Conservation (phyloP, 1,284 basidiomycete genomes). For the Moesziomyces antarcticus region DNA sequence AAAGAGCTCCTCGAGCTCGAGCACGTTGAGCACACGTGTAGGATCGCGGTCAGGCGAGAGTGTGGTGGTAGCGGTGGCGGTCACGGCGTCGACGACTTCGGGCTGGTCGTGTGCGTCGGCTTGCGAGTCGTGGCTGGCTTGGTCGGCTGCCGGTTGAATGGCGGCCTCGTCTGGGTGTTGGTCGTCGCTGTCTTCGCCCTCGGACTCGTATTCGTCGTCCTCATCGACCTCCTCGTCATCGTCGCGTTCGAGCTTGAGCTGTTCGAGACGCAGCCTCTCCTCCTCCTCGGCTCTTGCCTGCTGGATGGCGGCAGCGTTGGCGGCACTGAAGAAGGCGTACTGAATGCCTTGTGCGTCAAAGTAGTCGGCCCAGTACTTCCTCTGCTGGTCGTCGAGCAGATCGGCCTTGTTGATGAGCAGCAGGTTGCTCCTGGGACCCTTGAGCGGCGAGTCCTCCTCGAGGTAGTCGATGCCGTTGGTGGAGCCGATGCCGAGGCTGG, state of each 20-base stretch:
- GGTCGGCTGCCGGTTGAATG: constrained; percentile 44
- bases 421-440: constrained; percentile 76
- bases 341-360: constrained; percentile 83
- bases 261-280: constrained; percentile 71
- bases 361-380: constrained; percentile 87
- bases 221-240: constrained; percentile 50
- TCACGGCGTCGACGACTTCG: constrained; percentile 51
- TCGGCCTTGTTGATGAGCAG: constrained; percentile 97
- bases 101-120: constrained; percentile 25
- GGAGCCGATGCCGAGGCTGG: constrained; percentile 74
- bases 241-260: constrained; percentile 62
- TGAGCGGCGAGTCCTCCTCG: constrained; percentile 77
- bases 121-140: constrained; percentile 26
- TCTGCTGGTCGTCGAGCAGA: constrained; percentile 85
- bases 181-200: constrained; percentile 66
- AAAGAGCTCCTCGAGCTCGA: constrained; percentile 91
- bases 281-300: constrained; percentile 62
- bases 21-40: constrained; percentile 83
- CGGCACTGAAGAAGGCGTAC: constrained; percentile 96
- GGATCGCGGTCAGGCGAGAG: constrained; percentile 72
- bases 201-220: constrained; percentile 51
- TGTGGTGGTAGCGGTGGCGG: constrained; percentile 64
- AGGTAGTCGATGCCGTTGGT: constrained; percentile 92
- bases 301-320: constrained; percentile 85
- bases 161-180: constrained; percentile 48